Conservation (phyloP, 2,329 filamentous ascomycete species). For the Fusarium pilosicola region DNA sequence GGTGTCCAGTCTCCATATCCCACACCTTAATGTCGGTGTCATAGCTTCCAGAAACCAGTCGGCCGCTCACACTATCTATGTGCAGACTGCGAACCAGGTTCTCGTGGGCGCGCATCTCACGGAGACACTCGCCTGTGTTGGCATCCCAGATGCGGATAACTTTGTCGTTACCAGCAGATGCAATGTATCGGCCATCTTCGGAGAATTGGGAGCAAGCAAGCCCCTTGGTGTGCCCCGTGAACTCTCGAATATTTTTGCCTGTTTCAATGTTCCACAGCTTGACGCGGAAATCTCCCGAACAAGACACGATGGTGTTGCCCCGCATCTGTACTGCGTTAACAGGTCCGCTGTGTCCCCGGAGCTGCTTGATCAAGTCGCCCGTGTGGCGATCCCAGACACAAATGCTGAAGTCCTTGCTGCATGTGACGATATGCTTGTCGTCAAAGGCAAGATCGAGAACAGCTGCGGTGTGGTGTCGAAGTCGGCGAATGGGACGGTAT, state of each 20-base stretch:
- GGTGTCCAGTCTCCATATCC: conserved; percentile 81
- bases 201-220: conserved; percentile 96
- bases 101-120: conserved; percentile 83
- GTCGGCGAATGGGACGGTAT: conserved; percentile 81
- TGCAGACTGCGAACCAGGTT: conserved; percentile 90
- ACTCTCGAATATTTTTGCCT: conserved; percentile 89
- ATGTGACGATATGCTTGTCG: conserved; percentile 91
- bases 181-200: conserved; percentile 91
- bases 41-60: conserved; percentile 92
- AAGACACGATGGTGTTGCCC: conserved; percentile 91
- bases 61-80: conserved; percentile 85
- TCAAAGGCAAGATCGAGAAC: conserved; percentile 96
- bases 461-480: conserved; percentile 83
- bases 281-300: conserved; percentile 90
- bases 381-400: conserved; percentile 93
- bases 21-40: conserved; percentile 96
- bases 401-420: conserved; percentile 94
- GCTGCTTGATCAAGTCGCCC: conserved; percentile 77
- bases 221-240: conserved; percentile 89
- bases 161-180: conserved; percentile 94
- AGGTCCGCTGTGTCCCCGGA: conserved; percentile 87
- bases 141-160: conserved; percentile 97
- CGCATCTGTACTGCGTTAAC: conserved; percentile 97
- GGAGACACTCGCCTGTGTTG: conserved; percentile 84
- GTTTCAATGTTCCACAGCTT: conserved; percentile 96